Evolutionary conservation across 2,329 filamentous ascomycete genomes (phyloP), one percentile per base, ranked within the genome.

Genomic region (Fonsecaea multimorphosa): DNA sequence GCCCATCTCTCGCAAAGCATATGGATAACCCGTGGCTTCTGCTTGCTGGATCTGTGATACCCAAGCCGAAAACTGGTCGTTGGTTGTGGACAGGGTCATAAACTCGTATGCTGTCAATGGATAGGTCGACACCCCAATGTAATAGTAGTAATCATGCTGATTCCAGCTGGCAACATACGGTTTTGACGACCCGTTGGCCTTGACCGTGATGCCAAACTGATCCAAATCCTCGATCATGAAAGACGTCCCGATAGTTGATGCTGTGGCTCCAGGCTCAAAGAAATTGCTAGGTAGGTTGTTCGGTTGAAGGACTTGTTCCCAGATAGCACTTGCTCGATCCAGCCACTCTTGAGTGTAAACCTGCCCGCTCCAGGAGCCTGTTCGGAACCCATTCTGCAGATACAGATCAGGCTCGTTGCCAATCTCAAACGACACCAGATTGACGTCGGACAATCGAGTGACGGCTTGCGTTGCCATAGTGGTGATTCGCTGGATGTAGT

Each of bases 91-190:
- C 44, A 84, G 76, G 58, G 79, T 73, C 78, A 82, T 80, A 49
- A 84, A 77, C 38, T 77, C 74, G 66, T 79, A 73, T 6, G 84
- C 76, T 0, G 80, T 83, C 46, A 85, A 71, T 1, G 76, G 72
- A 59, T 77, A 78, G 1, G 72, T 72, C 5, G 82, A 81, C 3
- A 84, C 81, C 34, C 78, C 80, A 65, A 84, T 79, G 72, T 82
- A 84, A 70, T 84, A 84, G 71, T 81, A 83, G 74, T 84, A 85
- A 72, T 84, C 80, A 72, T 85, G 83, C 74, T 84, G 82, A 68
- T 84, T 84, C 82, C 82, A 84, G 31, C 74, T 75, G 16, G 78
- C 72, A 64, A 82, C 72, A 67, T 77, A 79, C 19, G 61, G 54
- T 27, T 68, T 36, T 38, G 74, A 72, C 34, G 75, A 74, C 52